These are phyloP conservation scores for Amanita pallidorosea DNA, from an alignment of 768 basidiomycete genomes.

Conservation along the genomic window DNA sequence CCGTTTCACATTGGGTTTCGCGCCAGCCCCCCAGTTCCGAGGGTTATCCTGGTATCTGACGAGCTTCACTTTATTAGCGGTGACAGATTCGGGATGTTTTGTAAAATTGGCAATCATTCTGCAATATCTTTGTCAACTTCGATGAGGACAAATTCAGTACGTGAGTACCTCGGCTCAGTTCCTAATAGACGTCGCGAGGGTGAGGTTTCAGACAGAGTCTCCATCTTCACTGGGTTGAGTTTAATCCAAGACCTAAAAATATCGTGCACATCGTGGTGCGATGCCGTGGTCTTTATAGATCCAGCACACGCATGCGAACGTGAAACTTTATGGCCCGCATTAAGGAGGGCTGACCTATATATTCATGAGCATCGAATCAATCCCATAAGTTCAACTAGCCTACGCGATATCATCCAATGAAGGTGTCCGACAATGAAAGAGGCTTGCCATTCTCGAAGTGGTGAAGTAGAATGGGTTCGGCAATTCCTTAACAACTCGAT, in stretches of 20 bases:
- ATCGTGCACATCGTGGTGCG: conserved; percentile 63
- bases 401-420: conserved; percentile 68
- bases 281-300: conserved; percentile 84
- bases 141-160: neutral
- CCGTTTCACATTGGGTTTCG: conserved; percentile 41
- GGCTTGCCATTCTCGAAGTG: conserved; percentile 64
- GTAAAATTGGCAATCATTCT: conserved; percentile 67
- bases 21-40: conserved; percentile 88
- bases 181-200: conserved; percentile 61
- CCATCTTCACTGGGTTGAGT: conserved; percentile 69
- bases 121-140: neutral
- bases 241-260: conserved; percentile 82
- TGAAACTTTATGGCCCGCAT: conserved; percentile 77
- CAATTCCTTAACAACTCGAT: conserved; percentile 46
- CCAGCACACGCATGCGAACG: conserved; percentile 87
- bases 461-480: conserved; percentile 80
- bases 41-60: conserved; percentile 91
- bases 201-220: conserved; percentile 67
- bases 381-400: conserved; percentile 1
- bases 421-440: conserved; percentile 76
- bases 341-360: conserved; percentile 75
- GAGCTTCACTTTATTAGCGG: conserved; percentile 58
- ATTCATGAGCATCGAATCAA: neutral
- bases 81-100: conserved; percentile 55
- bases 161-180: conserved; percentile 53